Conservation (phyloP, 495 filamentous ascomycete genomes). For the Aspergillus nanangensis region DNA sequence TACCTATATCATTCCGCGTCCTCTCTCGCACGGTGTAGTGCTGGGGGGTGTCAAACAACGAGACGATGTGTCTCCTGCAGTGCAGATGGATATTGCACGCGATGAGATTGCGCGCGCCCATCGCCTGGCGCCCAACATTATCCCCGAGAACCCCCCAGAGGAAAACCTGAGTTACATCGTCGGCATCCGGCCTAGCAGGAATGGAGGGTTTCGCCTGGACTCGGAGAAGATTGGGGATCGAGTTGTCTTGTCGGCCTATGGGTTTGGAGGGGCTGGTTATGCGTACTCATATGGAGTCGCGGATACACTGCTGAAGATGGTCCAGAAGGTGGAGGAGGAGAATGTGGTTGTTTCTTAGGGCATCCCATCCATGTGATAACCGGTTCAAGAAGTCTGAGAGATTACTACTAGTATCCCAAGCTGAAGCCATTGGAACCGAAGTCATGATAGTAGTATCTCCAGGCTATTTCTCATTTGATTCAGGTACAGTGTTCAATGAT, state of each 20-base stretch:
- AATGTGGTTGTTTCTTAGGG: conserved; percentile 24
- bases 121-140: conserved; percentile 34
- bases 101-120: conserved; percentile 41
- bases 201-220: conserved; percentile 37
- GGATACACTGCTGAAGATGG: conserved; percentile 37
- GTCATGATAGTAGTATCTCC: too few species aligned
- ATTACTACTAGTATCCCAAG: too few species aligned
- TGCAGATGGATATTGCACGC: conserved; percentile 33
- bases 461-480: too few species aligned
- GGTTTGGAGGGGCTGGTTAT: conserved; percentile 42
- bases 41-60: conserved; percentile 44
- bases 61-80: conserved; percentile 37
- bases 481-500: too few species aligned
- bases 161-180: conserved; percentile 32
- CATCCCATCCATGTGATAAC: too few species aligned
- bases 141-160: conserved; percentile 29
- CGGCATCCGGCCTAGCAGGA: conserved; percentile 36
- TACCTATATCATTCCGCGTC: conserved; percentile 48
- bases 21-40: conserved; percentile 36
- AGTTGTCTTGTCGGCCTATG: conserved; percentile 35
- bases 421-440: too few species aligned
- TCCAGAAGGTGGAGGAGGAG: conserved; percentile 29
- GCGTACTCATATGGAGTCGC: conserved; percentile 41
- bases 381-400: too few species aligned
- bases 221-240: conserved; percentile 24